Conservation (phyloP, 1,139 yeast genomes). For the Nakaseomyces sp. region DNA sequence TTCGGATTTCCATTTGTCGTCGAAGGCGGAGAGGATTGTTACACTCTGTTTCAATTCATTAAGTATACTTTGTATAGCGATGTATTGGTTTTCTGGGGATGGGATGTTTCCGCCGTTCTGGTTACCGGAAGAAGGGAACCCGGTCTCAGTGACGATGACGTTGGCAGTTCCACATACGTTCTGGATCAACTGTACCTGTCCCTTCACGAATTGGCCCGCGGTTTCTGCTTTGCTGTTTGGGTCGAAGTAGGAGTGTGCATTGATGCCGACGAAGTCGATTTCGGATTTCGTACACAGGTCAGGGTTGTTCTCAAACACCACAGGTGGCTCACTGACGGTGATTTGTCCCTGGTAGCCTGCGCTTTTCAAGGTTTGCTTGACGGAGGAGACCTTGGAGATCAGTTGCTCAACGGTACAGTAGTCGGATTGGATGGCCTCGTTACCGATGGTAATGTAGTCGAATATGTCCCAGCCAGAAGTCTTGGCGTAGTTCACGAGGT, state of each 20-base stretch:
- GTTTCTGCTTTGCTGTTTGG: conserved; percentile 47
- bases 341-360: conserved; percentile 76
- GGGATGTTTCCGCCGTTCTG: conserved; percentile 71
- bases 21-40: conserved; percentile 64
- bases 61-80: conserved; percentile 57
- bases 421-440: conserved; percentile 68
- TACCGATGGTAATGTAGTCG: conserved; percentile 71
- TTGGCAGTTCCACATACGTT: conserved; percentile 43
- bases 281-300: conserved; percentile 56
- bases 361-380: conserved; percentile 44
- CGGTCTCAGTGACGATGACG: conserved; percentile 70
- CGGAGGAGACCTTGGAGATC: conserved; percentile 52
- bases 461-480: conserved; percentile 59
- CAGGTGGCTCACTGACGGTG: conserved; percentile 86
- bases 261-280: conserved; percentile 73
- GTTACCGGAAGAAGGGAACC: conserved; percentile 73
- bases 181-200: conserved; percentile 49
- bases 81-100: conserved; percentile 53
- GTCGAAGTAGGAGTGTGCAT: conserved; percentile 83
- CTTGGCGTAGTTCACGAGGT: conserved; percentile 43
- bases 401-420: conserved; percentile 52
- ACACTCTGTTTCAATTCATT: conserved; percentile 46
- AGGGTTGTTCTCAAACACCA: conserved; percentile 54
- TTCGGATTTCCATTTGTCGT: conserved; percentile 83
- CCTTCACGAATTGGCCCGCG: conserved; percentile 64